Evolutionary conservation across 2,329 filamentous ascomycete genomes (phyloP), one percentile per base, ranked within the genome.

Genomic region (Huntiella abstrusa): DNA sequence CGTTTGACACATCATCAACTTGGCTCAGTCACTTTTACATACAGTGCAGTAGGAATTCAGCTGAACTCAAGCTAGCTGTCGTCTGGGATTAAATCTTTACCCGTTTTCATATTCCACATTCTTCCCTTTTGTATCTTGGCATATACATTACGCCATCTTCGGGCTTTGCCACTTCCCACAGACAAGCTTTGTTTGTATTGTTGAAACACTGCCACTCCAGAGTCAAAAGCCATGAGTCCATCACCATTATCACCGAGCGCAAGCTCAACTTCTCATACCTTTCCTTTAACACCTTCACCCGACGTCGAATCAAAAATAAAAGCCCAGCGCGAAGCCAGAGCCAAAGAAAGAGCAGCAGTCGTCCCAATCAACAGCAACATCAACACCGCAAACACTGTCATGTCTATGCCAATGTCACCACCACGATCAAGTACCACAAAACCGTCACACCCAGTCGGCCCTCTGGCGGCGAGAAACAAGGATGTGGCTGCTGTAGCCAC

Each of bases 251-350:
- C 7, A 10, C 34, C 34, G 36, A 17, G 32, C 33, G 8, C 37
- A 28, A 28, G 22, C 22, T 33, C 41, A n/a, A 28, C 33, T 48
- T 48, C 35, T 33, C 46, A 44, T 11, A 22, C 34, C 22, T 49
- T 45, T 36, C 42, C 48, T 40, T 45, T 46, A 45, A 49, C 43
- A 38, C 43, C 48, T 11, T 46, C 48, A 39, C 48, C 48, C 19
- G 42, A 49, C 16, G 36, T 38, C 33, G 37, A 41, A 33, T 28
- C 22, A 28, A 28, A 28, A 28, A 28, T 28, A 28, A 32, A 17
- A 8, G 33, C 13, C 16, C 40, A 36, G 16, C 19, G 33, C 15
- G 33, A 16, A 36, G 15, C 42, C 37, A 22, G 37, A 38, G 11
- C 13, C 36, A 13, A 13, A 38, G n/a, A 38, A 8, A 38, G 10